Evolutionary conservation across 164 flowering plant species (phyloP).

Genomic region (Magnolia changhungtana): DNA sequence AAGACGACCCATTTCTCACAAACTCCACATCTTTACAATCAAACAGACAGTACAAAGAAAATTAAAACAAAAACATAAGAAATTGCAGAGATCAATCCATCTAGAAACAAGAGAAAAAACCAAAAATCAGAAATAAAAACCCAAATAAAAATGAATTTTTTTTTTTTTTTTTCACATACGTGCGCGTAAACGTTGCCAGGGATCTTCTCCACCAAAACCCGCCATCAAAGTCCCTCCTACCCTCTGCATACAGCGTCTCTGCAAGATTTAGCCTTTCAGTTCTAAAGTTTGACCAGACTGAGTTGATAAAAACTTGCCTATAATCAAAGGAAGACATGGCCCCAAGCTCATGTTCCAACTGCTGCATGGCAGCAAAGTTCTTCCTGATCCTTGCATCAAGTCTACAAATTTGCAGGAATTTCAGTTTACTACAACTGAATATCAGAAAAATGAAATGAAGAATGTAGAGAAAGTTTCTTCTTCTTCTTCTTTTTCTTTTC

Average conservation of each 20-base stretch:
- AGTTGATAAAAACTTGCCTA: too few relatives aligned
- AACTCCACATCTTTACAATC: too few relatives aligned
- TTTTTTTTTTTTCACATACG: slow-evolving; percentile 41
- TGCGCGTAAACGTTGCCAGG: slow-evolving; percentile 90
- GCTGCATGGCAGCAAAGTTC: too few relatives aligned
- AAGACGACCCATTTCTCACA: background rate
- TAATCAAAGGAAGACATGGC: too few relatives aligned
- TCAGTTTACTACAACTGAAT: too few relatives aligned
- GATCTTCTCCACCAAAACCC: slow-evolving; percentile 63
- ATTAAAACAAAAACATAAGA: background rate
- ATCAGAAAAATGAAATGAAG: too few relatives aligned
- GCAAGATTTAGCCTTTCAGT: background rate
- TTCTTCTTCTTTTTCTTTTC: too few relatives aligned
- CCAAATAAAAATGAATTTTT: background rate
- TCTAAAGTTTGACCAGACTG: too few relatives aligned
- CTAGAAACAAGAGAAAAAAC: background rate
- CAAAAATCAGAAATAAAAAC: background rate
- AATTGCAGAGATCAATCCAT: background rate
- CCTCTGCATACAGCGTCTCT: slow-evolving; percentile 34
- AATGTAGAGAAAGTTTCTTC: too few relatives aligned
- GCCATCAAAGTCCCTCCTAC: slow-evolving; percentile 8
- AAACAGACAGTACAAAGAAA: background rate
- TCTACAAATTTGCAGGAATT: too few relatives aligned
- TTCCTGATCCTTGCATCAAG: too few relatives aligned
- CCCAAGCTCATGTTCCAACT: too few relatives aligned